Evolutionary conservation across 2,329 filamentous ascomycete species (phyloP).

Genomic region (Fusarium sp.): DNA sequence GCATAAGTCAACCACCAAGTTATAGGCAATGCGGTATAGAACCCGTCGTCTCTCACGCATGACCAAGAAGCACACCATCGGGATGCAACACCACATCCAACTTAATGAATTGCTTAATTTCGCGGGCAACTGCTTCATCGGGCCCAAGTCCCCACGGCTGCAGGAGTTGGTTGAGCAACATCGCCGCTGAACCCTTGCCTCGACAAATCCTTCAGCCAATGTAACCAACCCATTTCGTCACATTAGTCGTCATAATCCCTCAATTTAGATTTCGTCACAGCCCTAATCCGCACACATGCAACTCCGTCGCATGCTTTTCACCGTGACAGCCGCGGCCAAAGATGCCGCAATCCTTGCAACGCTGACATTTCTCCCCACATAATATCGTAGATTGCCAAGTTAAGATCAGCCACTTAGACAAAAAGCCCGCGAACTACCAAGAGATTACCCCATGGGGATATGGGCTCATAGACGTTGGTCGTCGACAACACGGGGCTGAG

Average conservation of each 20-base stretch:
- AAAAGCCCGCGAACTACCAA: conserved; percentile 15
- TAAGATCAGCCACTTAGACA: conserved; percentile 18
- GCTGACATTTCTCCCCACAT: conserved; percentile 10
- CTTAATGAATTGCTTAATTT: neutral
- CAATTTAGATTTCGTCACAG: neutral
- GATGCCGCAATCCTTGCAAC: conserved; percentile 23
- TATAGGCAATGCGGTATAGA: neutral
- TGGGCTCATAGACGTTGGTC: conserved; percentile 5
- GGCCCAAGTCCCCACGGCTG: neutral
- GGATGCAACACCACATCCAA: neutral
- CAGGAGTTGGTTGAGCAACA: neutral
- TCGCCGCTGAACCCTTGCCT: neutral
- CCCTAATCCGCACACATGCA: conserved; percentile 16
- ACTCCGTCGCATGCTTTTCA: neutral
- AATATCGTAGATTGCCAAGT: conserved; percentile 24
- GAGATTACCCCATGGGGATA: conserved; percentile 32
- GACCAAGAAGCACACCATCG: neutral
- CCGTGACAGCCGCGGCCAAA: conserved; percentile 28
- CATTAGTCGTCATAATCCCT: conserved; percentile 10
- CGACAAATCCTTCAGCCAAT: neutral
- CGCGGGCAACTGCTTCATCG: neutral
- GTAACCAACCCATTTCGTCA: conserved; percentile 9
- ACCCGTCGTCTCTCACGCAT: neutral
- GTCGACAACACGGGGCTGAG: conserved; percentile 15
- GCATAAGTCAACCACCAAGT: neutral